Base-by-base conservation (phyloP, 306 rosid species). In the Quercus bicolor region DNA sequence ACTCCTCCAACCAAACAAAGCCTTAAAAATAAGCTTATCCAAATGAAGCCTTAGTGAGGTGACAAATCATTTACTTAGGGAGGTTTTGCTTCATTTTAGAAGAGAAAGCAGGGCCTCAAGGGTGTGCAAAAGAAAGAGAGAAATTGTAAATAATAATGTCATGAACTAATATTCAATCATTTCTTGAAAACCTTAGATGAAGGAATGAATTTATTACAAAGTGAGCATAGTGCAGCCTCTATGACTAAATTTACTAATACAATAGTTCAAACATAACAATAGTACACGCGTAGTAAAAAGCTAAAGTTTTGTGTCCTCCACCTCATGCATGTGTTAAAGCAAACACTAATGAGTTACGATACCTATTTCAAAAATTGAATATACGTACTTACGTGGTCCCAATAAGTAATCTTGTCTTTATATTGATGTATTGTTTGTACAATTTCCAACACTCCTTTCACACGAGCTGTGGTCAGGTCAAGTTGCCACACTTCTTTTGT, bases 401-500 rank as follows among this genome's bases (percentile, higher is more conserved):
- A 61, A 5, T 14, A 61, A 61, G 37, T 26, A n/a, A 24, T 13
- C 28, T 26, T 26, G 37, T 61, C 14, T 14, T 14, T 23, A 61
- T 33, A 33, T 33, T 19, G 1, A 13, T 61, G 6, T 13, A 4
- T 61, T 0, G 4, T 61, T 26, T 29, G 6, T 14, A 29, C 14
- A 64, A 64, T 28, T 3, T 55, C 16, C 65, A 56, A 51, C 70
- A 2, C 31, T 68, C 61, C 40, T 20, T 52, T 75, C 74, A 33
- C 37, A 33, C 2, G 37, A 5, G 37, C 43, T 37, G 43, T 37
- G 43, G 43, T 37, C 43, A 0, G 43, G 90, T 86, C 40, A 89
- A 89, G 86, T 76, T 86, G 75, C 90, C 90, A 20, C 90, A 89
- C 80, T 89, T 78, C 80, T 89, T 33, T 60, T 89, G 92, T 84